Percentiles rank a stretch among this genome's conserved stretches.
Conservation (phyloP, 192 early-diverging fungal genomes). For the Coemansia sp. region DNA sequence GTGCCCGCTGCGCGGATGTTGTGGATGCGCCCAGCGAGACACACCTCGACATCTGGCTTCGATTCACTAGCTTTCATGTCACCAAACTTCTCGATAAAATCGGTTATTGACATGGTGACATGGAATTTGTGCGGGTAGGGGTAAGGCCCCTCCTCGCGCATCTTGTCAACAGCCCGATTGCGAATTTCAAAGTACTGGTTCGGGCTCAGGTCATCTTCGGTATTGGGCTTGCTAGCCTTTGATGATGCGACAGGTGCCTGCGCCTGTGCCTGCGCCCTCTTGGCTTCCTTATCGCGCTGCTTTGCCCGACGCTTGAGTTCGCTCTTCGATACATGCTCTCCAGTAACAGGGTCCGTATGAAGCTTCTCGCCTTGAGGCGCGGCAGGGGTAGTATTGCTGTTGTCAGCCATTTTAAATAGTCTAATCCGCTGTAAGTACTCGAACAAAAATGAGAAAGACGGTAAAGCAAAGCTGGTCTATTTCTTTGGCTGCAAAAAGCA, state of each 20-base stretch:
- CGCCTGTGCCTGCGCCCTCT: slow-evolving; percentile 83
- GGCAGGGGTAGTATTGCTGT: slow-evolving; percentile 13
- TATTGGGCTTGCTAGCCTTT: slow-evolving; percentile 44
- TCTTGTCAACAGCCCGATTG: slow-evolving; percentile 75
- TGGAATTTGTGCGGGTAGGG: slow-evolving; percentile 99
- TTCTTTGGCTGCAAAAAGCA: not conserved
- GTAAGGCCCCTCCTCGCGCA: slow-evolving; percentile 81
- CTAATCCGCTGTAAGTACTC: not conserved
- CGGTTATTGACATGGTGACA: slow-evolving; percentile 78
- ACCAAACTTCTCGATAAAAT: slow-evolving; percentile 83
- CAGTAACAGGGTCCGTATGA: slow-evolving; percentile 79
- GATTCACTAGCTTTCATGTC: slow-evolving; percentile 68
- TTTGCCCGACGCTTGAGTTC: slow-evolving; percentile 92
- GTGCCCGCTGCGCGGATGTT: slow-evolving; percentile 89
- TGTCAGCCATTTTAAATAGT: slow-evolving; percentile 26
- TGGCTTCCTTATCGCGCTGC: slow-evolving; percentile 85
- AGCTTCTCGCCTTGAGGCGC: slow-evolving; percentile 53
- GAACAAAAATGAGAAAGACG: slow-evolving; percentile 8
- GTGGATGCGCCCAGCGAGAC: slow-evolving; percentile 91
- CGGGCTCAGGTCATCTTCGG: slow-evolving; percentile 82
- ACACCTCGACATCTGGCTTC: slow-evolving; percentile 63
- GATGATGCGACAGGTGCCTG: slow-evolving; percentile 56
- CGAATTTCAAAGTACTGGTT: slow-evolving; percentile 98
- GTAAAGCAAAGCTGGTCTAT: not conserved
- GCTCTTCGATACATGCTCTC: slow-evolving; percentile 93